Evolutionary conservation across 208 protist genomes (phyloP).

Genomic region (Leptomonas seymouri): DNA sequence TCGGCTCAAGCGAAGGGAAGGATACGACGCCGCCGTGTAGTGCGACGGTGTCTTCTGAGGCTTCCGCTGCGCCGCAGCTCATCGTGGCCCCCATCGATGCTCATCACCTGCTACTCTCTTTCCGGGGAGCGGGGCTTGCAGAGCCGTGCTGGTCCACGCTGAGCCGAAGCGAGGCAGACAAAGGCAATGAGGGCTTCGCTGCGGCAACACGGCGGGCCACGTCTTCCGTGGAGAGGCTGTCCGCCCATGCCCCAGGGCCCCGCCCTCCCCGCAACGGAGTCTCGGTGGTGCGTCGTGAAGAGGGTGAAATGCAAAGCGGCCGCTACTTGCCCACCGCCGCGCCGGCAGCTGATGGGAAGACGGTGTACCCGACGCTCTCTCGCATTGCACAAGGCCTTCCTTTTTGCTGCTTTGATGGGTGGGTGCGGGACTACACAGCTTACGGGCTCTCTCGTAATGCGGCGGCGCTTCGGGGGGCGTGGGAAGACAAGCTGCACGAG

Average conservation of each 20-base stretch:
- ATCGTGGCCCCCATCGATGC: conserved; percentile 27
- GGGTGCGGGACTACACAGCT: conserved; percentile 52
- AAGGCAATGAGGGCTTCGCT: neutral
- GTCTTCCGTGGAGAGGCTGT: conserved; percentile 12
- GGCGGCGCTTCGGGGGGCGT: conserved; percentile 26
- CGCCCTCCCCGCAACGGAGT: conserved; percentile 27
- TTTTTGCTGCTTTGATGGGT: conserved; percentile 31
- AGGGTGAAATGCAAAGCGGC: conserved; percentile 17
- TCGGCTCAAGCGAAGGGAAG: neutral
- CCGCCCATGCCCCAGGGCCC: conserved; percentile 13
- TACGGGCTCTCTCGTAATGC: conserved; percentile 33
- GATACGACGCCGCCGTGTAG: too few relatives aligned
- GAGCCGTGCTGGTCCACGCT: neutral
- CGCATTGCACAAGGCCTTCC: conserved; percentile 30
- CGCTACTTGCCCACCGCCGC: neutral
- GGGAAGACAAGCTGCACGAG: conserved; percentile 36
- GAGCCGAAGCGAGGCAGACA: neutral
- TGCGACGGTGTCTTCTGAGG: too few relatives aligned
- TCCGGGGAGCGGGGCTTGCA: conserved; percentile 6
- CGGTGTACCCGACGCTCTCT: conserved; percentile 21
- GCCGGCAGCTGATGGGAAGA: neutral
- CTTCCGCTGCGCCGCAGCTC: neutral
- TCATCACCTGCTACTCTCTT: conserved; percentile 32
- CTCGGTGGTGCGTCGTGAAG: conserved; percentile 24
- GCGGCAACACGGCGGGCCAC: conserved; percentile 4